Percentiles rank a stretch among this genome's conserved stretches.
Evolutionary conservation across 805 yeast species (phyloP).

Genomic region (Yamadazyma laniorum): DNA sequence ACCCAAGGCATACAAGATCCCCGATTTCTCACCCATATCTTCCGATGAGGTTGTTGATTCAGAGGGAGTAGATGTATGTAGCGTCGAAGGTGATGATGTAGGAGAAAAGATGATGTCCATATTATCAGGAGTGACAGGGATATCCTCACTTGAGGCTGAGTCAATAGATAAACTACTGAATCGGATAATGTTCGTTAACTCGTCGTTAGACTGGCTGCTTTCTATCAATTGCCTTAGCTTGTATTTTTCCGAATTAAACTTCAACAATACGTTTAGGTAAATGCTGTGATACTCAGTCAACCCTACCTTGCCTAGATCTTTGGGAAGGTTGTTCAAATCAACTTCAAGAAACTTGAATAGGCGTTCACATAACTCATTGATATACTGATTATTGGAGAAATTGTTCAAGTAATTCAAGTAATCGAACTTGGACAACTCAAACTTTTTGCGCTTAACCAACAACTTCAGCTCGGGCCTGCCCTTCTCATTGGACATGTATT

Average conservation of each 20-base stretch:
- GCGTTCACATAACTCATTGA: slow-evolving; percentile 36
- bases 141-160: slow-evolving; percentile 15
- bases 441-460: slow-evolving; percentile 32
- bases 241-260: slow-evolving; percentile 41
- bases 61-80: background rate
- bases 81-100: slow-evolving; percentile 1
- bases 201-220: slow-evolving; percentile 39
- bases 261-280: slow-evolving; percentile 32
- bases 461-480: slow-evolving; percentile 43
- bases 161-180: slow-evolving; percentile 22
- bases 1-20: slow-evolving; percentile 56
- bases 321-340: slow-evolving; percentile 12
- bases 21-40: slow-evolving; percentile 22
- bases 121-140: slow-evolving; percentile 23
- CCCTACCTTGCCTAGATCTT: slow-evolving; percentile 11
- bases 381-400: slow-evolving; percentile 39
- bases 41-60: slow-evolving; percentile 3
- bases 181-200: slow-evolving; percentile 32
- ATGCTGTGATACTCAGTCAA: slow-evolving; percentile 24
- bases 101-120: slow-evolving; percentile 29
- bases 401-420: slow-evolving; percentile 42
- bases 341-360: slow-evolving; percentile 32
- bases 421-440: slow-evolving; percentile 46
- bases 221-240: slow-evolving; percentile 42
- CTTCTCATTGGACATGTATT: slow-evolving; percentile 42